phyloP scores from a whole-genome alignment of 345 rosid genomes.

The Draba incana region DNA sequence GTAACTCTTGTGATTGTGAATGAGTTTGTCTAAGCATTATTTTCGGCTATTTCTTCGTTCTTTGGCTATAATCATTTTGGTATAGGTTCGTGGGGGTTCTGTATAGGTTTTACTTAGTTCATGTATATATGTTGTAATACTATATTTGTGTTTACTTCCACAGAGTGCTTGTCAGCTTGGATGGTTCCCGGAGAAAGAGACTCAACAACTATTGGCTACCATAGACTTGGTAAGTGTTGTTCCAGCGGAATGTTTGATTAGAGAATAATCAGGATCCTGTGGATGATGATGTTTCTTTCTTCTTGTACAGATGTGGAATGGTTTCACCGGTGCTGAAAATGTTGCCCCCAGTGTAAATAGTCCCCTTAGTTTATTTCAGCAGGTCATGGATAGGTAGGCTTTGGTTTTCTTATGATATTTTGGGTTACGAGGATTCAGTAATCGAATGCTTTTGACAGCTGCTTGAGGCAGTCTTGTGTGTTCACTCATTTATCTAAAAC shows the following conservation, averaged over 20 bases:
- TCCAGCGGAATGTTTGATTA: background rate
- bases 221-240: conserved; percentile 57
- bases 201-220: conserved; percentile 55
- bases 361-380: conserved; percentile 42
- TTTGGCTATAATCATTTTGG: conserved; percentile 18
- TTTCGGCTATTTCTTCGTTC: background rate
- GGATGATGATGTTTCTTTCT: conserved; percentile 29
- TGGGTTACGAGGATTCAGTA: conserved; percentile 1
- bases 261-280: conserved; percentile 8
- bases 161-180: conserved; percentile 78
- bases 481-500: conserved; percentile 13
- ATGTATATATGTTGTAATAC: conserved; percentile 2
- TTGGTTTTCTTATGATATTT: background rate
- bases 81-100: background rate
- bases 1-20: conserved; percentile 21
- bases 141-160: conserved; percentile 23
- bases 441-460: background rate
- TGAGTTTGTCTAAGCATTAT: background rate
- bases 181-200: conserved; percentile 74
- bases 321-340: conserved; percentile 56
- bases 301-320: conserved; percentile 56
- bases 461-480: conserved; percentile 8
- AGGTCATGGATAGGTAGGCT: conserved; percentile 60
- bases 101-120: conserved; percentile 1
- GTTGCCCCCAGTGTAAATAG: conserved; percentile 30